Evolutionary conservation across 2,329 filamentous ascomycete genomes (phyloP), one percentile per base, ranked within the genome.

Genomic region (Penicillium sumatraense): DNA sequence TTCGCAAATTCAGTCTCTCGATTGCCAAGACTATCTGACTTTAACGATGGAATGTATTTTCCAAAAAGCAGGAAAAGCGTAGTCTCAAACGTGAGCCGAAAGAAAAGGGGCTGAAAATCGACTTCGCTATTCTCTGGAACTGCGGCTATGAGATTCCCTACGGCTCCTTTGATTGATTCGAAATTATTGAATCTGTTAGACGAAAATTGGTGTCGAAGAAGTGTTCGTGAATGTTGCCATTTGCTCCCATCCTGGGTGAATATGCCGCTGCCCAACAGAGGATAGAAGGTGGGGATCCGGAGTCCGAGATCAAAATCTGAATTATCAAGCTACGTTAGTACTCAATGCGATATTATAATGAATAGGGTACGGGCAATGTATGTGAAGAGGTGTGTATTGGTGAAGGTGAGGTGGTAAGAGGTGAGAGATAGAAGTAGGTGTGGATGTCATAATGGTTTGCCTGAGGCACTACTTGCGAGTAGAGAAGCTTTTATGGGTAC

Each of bases 1-100:
- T 68, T 50, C 4, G 64, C 52, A 42, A 71, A 72, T 23, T 45
- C 51, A 53, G 38, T 55, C 46, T n/a, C 50, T 47, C 54, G 24
- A 13, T 13, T 56, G 24, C 36, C 45, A 44, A 27, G 49, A 54
- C 46, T 60, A 51, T 48, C 66, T 62, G 38, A 45, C 47, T 51
- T 38, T 5, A 38, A 51, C 45, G 42, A 60, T 65, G 23, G 69
- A 68, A 38, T n/a, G 20, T 38, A 10, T 53, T 71, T 63, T 11
- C 73, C 74, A 38, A 76, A 76, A 2, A 76, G 62, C 11, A 76
- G 68, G 13, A 72, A 70, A 1, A 69, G 76, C 1, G 73, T 69
- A 0, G 71, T 72, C 29, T 76, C 72, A 13, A 77, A 59, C 1
- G 73, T 77, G 35, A 75, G 58, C 24, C 68, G 64, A 57, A 76